A percentile compares a stretch with the other conserved stretches of the same genome.
Evolutionary conservation across 2,329 filamentous ascomycete genomes (phyloP).

Genomic region (Penicillium sp.): DNA sequence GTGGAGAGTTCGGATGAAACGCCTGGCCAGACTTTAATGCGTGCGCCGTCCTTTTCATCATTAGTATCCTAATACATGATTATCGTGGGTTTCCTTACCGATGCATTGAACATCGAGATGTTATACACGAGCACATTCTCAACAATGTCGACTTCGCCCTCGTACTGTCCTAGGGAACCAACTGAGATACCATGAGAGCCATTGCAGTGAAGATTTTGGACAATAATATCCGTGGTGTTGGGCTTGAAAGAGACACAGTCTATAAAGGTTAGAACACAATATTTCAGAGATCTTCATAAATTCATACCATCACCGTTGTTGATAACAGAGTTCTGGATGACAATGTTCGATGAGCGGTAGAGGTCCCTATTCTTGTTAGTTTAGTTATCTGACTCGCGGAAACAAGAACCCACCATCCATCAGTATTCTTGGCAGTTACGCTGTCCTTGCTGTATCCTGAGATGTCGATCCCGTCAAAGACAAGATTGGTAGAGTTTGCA

Average conservation of each 20-base stretch:
- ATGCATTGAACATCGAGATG: conserved; percentile 58
- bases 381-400: background rate
- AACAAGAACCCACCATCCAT: conserved; percentile 47
- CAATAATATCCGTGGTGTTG: conserved; percentile 66
- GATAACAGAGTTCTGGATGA: conserved; percentile 66
- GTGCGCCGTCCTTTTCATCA: conserved; percentile 57
- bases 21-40: conserved; percentile 74
- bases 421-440: conserved; percentile 64
- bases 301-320: conserved; percentile 60
- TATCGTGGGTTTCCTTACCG: conserved; percentile 28
- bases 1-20: conserved; percentile 55
- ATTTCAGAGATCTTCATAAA: background rate
- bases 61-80: background rate
- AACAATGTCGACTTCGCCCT: conserved; percentile 63
- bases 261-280: conserved; percentile 19
- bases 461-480: conserved; percentile 64
- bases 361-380: conserved; percentile 28
- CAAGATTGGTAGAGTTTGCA: conserved; percentile 63
- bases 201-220: conserved; percentile 67
- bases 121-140: conserved; percentile 68
- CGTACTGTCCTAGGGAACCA: conserved; percentile 70
- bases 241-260: conserved; percentile 75
- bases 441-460: conserved; percentile 53
- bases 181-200: conserved; percentile 72
- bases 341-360: conserved; percentile 59